These are phyloP conservation scores for Salvia hispanica DNA, from an alignment of 257 asterid genomes.

Conservation along the genomic window DNA sequence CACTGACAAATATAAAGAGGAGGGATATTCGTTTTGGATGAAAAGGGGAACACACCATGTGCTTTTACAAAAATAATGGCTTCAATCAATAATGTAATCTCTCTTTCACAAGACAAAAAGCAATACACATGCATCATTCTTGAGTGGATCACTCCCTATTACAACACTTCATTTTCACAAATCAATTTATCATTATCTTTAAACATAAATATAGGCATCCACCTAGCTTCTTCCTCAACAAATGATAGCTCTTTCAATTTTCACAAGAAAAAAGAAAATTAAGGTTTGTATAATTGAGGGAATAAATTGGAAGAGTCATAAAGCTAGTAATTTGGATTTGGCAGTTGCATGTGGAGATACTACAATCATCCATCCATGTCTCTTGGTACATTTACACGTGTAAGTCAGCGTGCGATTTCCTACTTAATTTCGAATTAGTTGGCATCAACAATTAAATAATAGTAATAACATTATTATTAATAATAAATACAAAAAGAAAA, in stretches of 20 bases:
- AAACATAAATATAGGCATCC: neutral
- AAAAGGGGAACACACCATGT: slow-evolving; percentile 30
- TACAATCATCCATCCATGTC: neutral
- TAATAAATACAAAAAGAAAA: too few relatives aligned
- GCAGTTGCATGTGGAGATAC: neutral
- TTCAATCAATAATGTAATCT: slow-evolving; percentile 13
- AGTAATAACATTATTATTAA: too few relatives aligned
- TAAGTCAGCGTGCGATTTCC: neutral
- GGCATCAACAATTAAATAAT: too few relatives aligned
- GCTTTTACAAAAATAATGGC: slow-evolving; percentile 21
- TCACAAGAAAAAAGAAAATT: too few relatives aligned
- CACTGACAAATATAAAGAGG: neutral
- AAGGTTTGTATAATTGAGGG: too few relatives aligned
- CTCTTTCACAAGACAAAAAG: slow-evolving; percentile 6
- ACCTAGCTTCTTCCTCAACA: neutral
- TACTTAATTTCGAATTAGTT: too few relatives aligned
- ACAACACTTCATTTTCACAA: slow-evolving; percentile 16
- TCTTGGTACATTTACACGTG: neutral
- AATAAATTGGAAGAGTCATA: too few relatives aligned
- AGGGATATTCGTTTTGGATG: slow-evolving; percentile 18
- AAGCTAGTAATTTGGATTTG: neutral
- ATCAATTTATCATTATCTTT: neutral
- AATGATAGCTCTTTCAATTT: neutral
- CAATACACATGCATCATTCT: slow-evolving; percentile 15
- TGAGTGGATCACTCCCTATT: slow-evolving; percentile 14